Percentiles rank a stretch among this genome's conserved stretches.
phyloP scores from a whole-genome alignment of 257 asterid genomes.

The Ilex aquifolium region DNA sequence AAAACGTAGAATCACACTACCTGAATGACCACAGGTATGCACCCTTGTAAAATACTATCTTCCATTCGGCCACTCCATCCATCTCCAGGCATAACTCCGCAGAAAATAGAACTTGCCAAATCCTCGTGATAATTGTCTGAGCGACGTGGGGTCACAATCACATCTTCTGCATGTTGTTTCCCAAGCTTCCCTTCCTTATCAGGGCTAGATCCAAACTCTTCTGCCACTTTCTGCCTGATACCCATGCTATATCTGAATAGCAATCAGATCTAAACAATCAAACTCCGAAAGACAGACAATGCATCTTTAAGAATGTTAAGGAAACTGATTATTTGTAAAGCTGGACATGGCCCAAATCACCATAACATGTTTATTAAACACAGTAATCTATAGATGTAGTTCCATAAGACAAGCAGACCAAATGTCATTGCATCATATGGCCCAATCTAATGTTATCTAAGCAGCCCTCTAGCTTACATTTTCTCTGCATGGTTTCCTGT shows the following conservation, averaged over 20 bases:
- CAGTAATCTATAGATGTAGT: not conserved
- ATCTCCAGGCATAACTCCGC: slow-evolving; percentile 99
- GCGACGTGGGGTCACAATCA: slow-evolving; percentile 71
- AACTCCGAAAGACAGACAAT: not conserved
- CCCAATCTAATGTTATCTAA: not conserved
- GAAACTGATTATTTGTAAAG: not conserved
- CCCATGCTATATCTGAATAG: slow-evolving; percentile 96
- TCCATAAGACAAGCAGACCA: not conserved
- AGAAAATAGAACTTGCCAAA: slow-evolving; percentile 68
- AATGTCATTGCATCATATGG: slow-evolving; percentile 8
- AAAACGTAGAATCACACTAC: slow-evolving; percentile 19
- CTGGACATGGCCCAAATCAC: not conserved
- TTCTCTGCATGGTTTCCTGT: not conserved
- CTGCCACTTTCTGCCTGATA: slow-evolving; percentile 91
- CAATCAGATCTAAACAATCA: slow-evolving; percentile 12
- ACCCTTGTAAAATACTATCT: slow-evolving; percentile 89
- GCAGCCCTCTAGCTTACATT: not conserved
- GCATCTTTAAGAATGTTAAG: not conserved
- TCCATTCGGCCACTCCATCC: slow-evolving; percentile 99
- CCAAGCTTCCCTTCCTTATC: slow-evolving; percentile 85
- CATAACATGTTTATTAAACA: slow-evolving; percentile 1
- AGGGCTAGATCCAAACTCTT: slow-evolving; percentile 84
- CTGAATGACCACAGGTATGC: slow-evolving; percentile 97
- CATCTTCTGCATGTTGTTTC: slow-evolving; percentile 73
- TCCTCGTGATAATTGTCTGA: slow-evolving; percentile 60